A percentile compares a stretch with the other conserved stretches of the same genome.
Evolutionary conservation across 1,284 basidiomycete species (phyloP).

Genomic region (Takashimella koratensis): DNA sequence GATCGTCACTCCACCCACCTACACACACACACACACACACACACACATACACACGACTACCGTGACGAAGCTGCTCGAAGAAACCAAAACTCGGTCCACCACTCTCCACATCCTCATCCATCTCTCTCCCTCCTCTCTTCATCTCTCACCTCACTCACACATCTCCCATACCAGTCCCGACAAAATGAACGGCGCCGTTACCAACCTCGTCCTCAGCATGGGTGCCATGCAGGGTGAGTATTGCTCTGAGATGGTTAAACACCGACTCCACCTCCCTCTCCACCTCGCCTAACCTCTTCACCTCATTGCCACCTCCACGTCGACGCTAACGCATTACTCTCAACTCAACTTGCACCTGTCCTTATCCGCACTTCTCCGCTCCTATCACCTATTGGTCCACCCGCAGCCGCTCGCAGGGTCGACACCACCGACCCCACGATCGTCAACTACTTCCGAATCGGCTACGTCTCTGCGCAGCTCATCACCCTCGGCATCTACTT

Average conservation of each 20-base stretch:
- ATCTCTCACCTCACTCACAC: slow-evolving; percentile 1
- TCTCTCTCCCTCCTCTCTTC: background rate
- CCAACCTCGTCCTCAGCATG: slow-evolving; percentile 78
- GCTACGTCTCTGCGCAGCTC: slow-evolving; percentile 66
- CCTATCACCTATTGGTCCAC: too few species aligned
- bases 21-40: too few species aligned
- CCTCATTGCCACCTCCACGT: too few species aligned
- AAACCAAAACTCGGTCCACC: slow-evolving; percentile 1
- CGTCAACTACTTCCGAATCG: slow-evolving; percentile 76
- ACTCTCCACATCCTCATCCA: slow-evolving; percentile 1
- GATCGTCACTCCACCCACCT: too few species aligned
- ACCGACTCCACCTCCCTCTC: too few species aligned
- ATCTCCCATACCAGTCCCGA: background rate
- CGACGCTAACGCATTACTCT: too few species aligned
- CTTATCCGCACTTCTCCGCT: too few species aligned
- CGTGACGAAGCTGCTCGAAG: background rate
- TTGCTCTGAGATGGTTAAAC: background rate
- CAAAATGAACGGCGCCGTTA: slow-evolving; percentile 48
- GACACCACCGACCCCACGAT: slow-evolving; percentile 85
- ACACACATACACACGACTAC: too few species aligned
- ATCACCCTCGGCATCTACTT: slow-evolving; percentile 39
- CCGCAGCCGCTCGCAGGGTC: slow-evolving; percentile 78
- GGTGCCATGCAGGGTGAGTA: slow-evolving; percentile 78
- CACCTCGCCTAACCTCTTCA: too few species aligned
- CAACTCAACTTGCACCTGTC: background rate